phyloP scores from a whole-genome alignment of 371 early-diverging fungal genomes.

The Rhizopus delemar region DNA sequence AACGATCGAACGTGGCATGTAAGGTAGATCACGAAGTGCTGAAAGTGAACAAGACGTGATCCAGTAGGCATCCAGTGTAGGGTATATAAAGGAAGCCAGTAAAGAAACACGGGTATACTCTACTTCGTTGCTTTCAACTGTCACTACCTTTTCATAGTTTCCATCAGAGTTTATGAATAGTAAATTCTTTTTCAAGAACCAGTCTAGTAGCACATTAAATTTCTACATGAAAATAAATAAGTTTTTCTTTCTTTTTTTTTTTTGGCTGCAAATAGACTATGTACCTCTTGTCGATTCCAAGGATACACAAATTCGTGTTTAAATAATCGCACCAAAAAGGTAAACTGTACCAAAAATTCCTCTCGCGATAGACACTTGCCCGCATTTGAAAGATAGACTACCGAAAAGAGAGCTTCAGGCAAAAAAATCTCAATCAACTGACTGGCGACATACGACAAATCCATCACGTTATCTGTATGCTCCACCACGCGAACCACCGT shows the following conservation, averaged over 20 bases:
- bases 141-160: conserved; percentile 25
- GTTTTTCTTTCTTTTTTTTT: neutral
- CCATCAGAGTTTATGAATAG: conserved; percentile 20
- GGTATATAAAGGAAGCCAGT: conserved; percentile 45
- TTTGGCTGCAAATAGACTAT: neutral
- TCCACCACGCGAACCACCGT: conserved; percentile 45
- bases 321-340: conserved; percentile 45
- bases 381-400: conserved; percentile 38
- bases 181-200: conserved; percentile 34
- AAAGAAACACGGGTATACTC: conserved; percentile 42
- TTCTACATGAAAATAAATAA: conserved; percentile 22
- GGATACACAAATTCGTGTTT: conserved; percentile 52
- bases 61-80: conserved; percentile 55
- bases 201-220: conserved; percentile 35
- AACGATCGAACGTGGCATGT: conserved; percentile 51
- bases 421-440: conserved; percentile 45
- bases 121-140: conserved; percentile 26
- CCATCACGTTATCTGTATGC: conserved; percentile 55
- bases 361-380: conserved; percentile 11
- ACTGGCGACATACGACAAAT: conserved; percentile 51
- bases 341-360: conserved; percentile 36
- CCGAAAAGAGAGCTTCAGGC: conserved; percentile 45
- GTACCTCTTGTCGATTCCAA: conserved; percentile 47
- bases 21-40: conserved; percentile 50
- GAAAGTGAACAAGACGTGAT: conserved; percentile 55